phyloP scores from a whole-genome alignment of 2,329 filamentous ascomycete genomes.

The Colletotrichum liaoningense region DNA sequence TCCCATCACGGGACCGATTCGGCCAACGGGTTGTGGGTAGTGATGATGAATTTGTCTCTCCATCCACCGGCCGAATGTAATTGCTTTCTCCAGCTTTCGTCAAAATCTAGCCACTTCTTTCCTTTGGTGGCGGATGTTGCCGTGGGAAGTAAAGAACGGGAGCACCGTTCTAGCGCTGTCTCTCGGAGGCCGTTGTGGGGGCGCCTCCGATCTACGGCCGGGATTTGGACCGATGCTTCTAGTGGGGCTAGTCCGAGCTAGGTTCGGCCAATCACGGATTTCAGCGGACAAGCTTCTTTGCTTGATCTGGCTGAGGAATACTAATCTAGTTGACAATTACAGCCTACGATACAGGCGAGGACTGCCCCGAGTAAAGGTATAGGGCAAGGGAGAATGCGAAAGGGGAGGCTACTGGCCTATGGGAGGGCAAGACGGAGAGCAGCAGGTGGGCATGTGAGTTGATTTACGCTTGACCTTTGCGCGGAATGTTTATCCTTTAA shows the following conservation, averaged over 20 bases:
- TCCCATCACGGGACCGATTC: background rate
- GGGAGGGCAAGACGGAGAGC: no score
- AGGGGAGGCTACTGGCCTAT: no score
- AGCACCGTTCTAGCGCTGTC: background rate
- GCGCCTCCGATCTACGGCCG: background rate
- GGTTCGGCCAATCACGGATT: background rate
- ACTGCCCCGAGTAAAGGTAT: accelerated
- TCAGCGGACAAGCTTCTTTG: no score
- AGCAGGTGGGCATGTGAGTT: no score
- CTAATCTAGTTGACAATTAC: no score
- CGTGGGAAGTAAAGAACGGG: background rate
- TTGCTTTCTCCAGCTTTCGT: background rate
- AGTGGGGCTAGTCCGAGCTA: background rate
- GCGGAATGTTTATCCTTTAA: no score
- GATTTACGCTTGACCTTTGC: no score
- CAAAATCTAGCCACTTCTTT: background rate
- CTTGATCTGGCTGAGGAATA: no score
- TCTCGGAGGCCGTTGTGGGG: background rate
- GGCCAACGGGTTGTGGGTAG: background rate
- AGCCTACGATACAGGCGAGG: no score
- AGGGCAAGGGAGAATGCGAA: no score
- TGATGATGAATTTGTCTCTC: background rate
- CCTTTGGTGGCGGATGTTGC: background rate
- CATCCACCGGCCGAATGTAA: background rate
- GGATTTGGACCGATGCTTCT: background rate